A percentile compares a stretch with the other conserved stretches of the same genome.
Conservation (phyloP, 768 basidiomycete genomes). For the Boletellus ananiceps region DNA sequence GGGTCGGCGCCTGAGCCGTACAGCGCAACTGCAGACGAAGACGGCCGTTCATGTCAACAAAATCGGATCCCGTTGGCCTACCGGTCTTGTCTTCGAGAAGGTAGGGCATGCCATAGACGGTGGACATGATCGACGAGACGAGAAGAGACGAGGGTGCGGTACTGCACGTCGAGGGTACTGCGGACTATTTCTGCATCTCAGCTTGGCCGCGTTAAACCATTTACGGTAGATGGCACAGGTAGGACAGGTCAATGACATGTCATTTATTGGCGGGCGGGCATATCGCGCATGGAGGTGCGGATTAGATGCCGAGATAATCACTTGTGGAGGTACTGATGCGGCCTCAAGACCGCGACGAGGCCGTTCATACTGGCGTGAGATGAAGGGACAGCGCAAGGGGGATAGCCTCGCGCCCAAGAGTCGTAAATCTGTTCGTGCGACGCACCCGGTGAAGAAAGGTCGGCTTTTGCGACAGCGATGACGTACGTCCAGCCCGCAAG, state of each 20-base stretch:
- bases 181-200: constrained; percentile 23
- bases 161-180: neutral
- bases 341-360: constrained; percentile 17
- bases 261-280: constrained; percentile 17
- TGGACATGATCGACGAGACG: constrained; percentile 21
- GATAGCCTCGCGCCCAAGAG: constrained; percentile 13
- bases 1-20: constrained; percentile 39
- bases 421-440: constrained; percentile 12
- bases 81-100: constrained; percentile 65
- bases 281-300: constrained; percentile 14
- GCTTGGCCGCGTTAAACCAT: constrained; percentile 9
- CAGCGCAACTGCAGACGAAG: constrained; percentile 47
- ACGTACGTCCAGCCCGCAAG: constrained; percentile 23
- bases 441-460: constrained; percentile 7
- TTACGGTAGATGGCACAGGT: constrained; percentile 22
- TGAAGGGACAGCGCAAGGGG: constrained; percentile 18
- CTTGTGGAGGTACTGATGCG: constrained; percentile 10
- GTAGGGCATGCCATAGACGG: constrained; percentile 52
- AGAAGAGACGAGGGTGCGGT: neutral
- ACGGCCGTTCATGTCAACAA: constrained; percentile 60
- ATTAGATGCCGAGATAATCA: constrained; percentile 20
- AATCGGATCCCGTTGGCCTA: constrained; percentile 48
- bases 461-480: constrained; percentile 19
- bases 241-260: constrained; percentile 15
- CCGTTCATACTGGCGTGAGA: constrained; percentile 9